Percentiles rank a stretch among this genome's conserved stretches.
Evolutionary conservation across 2,329 filamentous ascomycete genomes (phyloP).

Genomic region (Pyricularia sp.): DNA sequence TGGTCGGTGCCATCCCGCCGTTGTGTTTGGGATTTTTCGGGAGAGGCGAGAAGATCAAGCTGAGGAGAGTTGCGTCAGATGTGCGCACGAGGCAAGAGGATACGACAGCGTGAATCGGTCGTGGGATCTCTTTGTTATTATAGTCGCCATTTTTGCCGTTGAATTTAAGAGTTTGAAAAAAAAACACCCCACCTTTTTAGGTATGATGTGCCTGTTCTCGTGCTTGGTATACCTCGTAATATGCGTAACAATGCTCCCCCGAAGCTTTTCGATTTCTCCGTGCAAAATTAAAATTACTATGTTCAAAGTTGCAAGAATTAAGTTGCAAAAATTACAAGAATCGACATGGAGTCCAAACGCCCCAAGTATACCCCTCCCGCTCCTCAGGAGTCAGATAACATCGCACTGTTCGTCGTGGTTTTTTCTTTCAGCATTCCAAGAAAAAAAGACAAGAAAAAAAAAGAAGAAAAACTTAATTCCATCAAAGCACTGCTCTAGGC

Average conservation of each 20-base stretch:
- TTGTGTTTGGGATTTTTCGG: constrained; percentile 61
- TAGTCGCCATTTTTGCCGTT: background rate
- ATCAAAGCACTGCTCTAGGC: background rate
- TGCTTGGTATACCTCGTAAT: background rate
- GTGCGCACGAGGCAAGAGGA: constrained; percentile 8
- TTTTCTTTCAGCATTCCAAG: background rate
- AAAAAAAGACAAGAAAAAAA: background rate
- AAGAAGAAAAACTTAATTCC: background rate
- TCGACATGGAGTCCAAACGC: background rate
- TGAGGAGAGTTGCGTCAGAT: constrained; percentile 38
- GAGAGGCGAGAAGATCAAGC: constrained; percentile 31
- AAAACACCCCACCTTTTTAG: background rate
- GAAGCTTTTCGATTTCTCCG: background rate
- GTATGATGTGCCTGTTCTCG: background rate
- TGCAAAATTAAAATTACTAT: background rate
- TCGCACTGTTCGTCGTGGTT: background rate
- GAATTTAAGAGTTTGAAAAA: background rate
- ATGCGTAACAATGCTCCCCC: background rate
- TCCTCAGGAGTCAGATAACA: background rate
- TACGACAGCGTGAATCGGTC: background rate
- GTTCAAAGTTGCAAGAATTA: background rate
- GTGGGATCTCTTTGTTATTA: background rate
- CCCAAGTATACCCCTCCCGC: background rate
- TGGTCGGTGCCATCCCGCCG: constrained; percentile 52
- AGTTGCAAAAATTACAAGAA: background rate